Base-by-base conservation (phyloP, 108 stramenopile genomes). In the Discostella pseudostelligera region DNA sequence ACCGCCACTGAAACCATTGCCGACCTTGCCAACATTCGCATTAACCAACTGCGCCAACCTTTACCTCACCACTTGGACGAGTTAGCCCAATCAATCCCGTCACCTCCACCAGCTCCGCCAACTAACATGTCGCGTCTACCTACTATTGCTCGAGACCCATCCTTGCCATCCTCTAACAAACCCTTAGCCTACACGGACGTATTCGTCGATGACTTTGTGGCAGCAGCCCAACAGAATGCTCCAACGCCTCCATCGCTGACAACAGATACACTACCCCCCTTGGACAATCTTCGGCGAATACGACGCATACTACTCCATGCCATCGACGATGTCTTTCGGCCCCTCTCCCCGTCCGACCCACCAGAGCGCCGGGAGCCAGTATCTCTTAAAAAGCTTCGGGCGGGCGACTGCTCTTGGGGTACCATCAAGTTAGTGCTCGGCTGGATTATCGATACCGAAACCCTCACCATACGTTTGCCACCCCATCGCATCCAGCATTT, bases 381-480 rank as follows among this genome's bases (percentile, higher is more conserved):
- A 0, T 80, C 79, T 0, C 20, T 70, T 13, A 80, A 80, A 47
- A 80, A 80, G 49, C 51, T 80, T 8, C 28, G 25, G 42, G 62
- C 74, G 39, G 79, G 74, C 0, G 59, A 61, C 13, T 61, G 59
- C 26, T 61, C 59, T 0, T 61, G 59, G 59, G 46, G 59, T 19
- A 50, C 68, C 0, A 13, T 49, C 20, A 71, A 71, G 42, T n/a
- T 53, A 0, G 53, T 71, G 0, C 51, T 71, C 5, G 61, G 70
- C 5, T 71, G 70, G 70, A 54, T 64, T 20, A 54, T 71, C 2
- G 62, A 71, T 13, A 71, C 70, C 14, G 62, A 54, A 1, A 32
- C 19, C 17, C 10, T 42, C 21, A 71, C 70, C 0, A 39, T 71
- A 11, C 36, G 53, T 2, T 62, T 71, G 0, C 70, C 70, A 10